Conservation (phyloP, 1,284 basidiomycete species). For the Ganoderma resinaceum region DNA sequence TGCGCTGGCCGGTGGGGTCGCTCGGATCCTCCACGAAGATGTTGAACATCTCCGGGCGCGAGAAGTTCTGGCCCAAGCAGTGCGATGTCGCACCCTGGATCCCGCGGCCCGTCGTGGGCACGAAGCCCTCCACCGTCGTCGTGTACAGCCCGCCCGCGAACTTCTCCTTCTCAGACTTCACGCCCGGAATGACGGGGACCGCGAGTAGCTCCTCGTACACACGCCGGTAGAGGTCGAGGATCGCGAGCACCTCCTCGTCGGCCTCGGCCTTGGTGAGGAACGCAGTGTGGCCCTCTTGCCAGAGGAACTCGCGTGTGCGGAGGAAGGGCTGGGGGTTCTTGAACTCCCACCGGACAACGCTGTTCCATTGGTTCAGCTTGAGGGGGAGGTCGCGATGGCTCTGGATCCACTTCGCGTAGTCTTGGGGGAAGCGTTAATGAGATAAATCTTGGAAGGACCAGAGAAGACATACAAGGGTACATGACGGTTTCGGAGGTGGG, state of each 20-base stretch:
- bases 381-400: constrained; percentile 96
- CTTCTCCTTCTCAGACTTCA: constrained; percentile 99
- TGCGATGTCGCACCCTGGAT: constrained; percentile 99
- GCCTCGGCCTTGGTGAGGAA: constrained; percentile 91
- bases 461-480: constrained; percentile 83
- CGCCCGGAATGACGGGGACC: constrained; percentile 94
- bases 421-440: constrained; percentile 43
- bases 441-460: background rate
- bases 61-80: constrained; percentile 99
- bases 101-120: constrained; percentile 96
- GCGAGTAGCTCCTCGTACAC: constrained; percentile 99
- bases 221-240: constrained; percentile 94
- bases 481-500: constrained; percentile 98
- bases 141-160: constrained; percentile 99
- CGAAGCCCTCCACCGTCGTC: constrained; percentile 98
- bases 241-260: constrained; percentile 90
- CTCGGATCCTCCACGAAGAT: constrained; percentile 96
- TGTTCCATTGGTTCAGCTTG: constrained; percentile 99
- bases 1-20: constrained; percentile 69
- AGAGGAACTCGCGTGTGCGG: constrained; percentile 98
- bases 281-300: constrained; percentile 99
- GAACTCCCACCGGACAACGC: constrained; percentile 99
- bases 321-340: constrained; percentile 99
- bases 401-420: constrained; percentile 99
- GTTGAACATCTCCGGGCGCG: constrained; percentile 95